Evolutionary conservation across 2,329 filamentous ascomycete species (phyloP).

Genomic region (Cercospora nicotianae): DNA sequence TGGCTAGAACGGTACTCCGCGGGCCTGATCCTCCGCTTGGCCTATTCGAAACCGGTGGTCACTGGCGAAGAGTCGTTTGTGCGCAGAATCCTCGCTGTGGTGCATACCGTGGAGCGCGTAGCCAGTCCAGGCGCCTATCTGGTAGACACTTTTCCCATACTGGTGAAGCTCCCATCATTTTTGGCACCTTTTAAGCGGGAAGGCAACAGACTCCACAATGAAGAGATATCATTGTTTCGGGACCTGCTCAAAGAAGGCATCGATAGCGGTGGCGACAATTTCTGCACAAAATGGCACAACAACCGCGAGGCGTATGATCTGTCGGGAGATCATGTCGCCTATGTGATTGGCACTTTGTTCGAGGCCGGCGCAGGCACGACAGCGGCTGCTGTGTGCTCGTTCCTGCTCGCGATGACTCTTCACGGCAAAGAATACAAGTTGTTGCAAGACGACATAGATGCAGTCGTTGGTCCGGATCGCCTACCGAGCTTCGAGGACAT

Average conservation of each 20-base stretch:
- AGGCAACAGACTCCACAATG: slow-evolving; percentile 27
- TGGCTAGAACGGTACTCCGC: slow-evolving; percentile 46
- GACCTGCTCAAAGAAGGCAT: slow-evolving; percentile 30
- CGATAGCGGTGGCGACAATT: slow-evolving; percentile 4
- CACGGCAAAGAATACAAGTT: slow-evolving; percentile 28
- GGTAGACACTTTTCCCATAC: slow-evolving; percentile 37
- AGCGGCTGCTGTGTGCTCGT: slow-evolving; percentile 36
- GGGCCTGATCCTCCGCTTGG: slow-evolving; percentile 45
- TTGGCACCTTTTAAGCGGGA: slow-evolving; percentile 40
- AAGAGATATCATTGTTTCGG: slow-evolving; percentile 34
- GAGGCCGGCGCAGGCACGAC: slow-evolving; percentile 39
- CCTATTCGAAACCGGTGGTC: slow-evolving; percentile 40
- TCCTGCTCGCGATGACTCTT: slow-evolving; percentile 35
- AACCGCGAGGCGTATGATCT: slow-evolving; percentile 26
- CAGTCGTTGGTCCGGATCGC: slow-evolving; percentile 43
- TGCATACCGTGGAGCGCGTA: slow-evolving; percentile 40
- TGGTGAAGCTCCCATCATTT: slow-evolving; percentile 34
- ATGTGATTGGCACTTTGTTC: slow-evolving; percentile 38
- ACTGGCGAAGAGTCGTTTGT: slow-evolving; percentile 40
- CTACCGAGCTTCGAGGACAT: slow-evolving; percentile 55
- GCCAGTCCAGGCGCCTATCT: slow-evolving; percentile 42
- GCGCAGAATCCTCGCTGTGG: slow-evolving; percentile 37
- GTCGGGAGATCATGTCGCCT: slow-evolving; percentile 34
- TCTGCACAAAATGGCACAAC: slow-evolving; percentile 28
- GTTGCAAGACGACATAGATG: slow-evolving; percentile 42